Evolutionary conservation across 164 flowering plant genomes (phyloP), one percentile per base, ranked within the genome.

Genomic region (Taxillus chinensis): DNA sequence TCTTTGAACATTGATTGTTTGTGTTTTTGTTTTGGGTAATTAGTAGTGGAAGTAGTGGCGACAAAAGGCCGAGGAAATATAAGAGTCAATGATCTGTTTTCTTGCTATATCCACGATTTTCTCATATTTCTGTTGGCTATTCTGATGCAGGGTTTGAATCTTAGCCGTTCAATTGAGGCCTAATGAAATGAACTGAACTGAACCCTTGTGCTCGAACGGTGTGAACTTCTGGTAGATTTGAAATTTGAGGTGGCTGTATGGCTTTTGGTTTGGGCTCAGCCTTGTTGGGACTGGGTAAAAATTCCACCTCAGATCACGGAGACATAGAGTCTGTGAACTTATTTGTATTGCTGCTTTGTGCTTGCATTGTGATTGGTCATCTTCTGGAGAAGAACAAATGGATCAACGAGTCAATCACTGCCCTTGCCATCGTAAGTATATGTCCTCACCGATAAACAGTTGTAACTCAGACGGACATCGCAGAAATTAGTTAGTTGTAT

Each of bases 341-440:
- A 7, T 74, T 74, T 17, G 74, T 71, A 53, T 50, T 64, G 5
- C 74, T 74, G 1, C 70, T 74, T 3, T 68, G 67, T 48, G 59
- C 64, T 40, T 71, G 78, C 59, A 55, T 74, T 60, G 69, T 74
- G 52, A 65, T 74, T 8, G 78, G 78, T 27, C 74, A 67, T 64
- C 71, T 70, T 57, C 55, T 70, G n/a, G 71, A 74, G 62, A 62
- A 70, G 61, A 64, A 5, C 50, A 66, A 68, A n/a, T 71, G 74
- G 74, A 49, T 70, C n/a, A 74, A 61, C n/a, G 74, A 57, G 59
- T 74, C 77, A 40, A 62, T 70, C 10, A 67, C 72, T 38, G 70
- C 78, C 11, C 62, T 71, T 51, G 40, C 16, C 52, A 65, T 71
- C 12, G 77, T 70, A 60, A 73, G 70, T 45, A 55, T 10, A 41